Evolutionary conservation across 345 rosid species (phyloP).

Genomic region (Crucihimalaya himalaica): DNA sequence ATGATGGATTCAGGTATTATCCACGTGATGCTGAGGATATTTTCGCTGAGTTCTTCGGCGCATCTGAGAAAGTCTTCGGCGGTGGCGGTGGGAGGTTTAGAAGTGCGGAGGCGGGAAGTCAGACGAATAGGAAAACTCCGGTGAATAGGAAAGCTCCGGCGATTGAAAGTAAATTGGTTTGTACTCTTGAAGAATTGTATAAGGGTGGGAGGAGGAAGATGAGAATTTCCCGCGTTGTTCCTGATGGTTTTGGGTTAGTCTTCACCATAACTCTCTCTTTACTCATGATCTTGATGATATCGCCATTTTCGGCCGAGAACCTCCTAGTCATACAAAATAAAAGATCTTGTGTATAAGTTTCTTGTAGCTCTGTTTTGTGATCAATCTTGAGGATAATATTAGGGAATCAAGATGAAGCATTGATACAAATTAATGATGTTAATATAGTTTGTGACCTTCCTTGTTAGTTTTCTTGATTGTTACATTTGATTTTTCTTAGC

Average conservation of each 20-base stretch:
- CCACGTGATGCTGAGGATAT: slow-evolving; percentile 71
- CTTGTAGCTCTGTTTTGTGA: slow-evolving; percentile 8
- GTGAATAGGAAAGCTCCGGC: slow-evolving; percentile 60
- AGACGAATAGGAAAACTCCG: slow-evolving; percentile 26
- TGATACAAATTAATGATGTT: too few relatives aligned
- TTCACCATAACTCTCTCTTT: background rate
- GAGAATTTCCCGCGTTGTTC: slow-evolving; percentile 74
- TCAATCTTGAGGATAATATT: background rate
- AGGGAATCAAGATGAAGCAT: background rate
- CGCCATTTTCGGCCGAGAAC: background rate
- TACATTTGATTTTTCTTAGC: background rate
- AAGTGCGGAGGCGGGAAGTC: slow-evolving; percentile 43
- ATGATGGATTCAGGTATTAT: slow-evolving; percentile 50
- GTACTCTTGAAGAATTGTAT: slow-evolving; percentile 80
- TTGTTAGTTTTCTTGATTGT: background rate
- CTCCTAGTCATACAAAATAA: too few relatives aligned
- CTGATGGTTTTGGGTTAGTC: slow-evolving; percentile 68
- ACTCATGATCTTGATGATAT: background rate
- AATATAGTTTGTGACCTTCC: background rate
- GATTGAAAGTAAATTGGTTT: slow-evolving; percentile 69
- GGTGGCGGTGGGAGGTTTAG: slow-evolving; percentile 11
- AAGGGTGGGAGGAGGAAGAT: slow-evolving; percentile 77
- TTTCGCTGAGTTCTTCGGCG: slow-evolving; percentile 66
- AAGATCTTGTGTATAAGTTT: background rate
- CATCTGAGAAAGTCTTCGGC: slow-evolving; percentile 38